These are phyloP conservation scores for Sugiyamaella sp. DNA, from an alignment of 1,139 yeast genomes.

Conservation along the genomic window DNA sequence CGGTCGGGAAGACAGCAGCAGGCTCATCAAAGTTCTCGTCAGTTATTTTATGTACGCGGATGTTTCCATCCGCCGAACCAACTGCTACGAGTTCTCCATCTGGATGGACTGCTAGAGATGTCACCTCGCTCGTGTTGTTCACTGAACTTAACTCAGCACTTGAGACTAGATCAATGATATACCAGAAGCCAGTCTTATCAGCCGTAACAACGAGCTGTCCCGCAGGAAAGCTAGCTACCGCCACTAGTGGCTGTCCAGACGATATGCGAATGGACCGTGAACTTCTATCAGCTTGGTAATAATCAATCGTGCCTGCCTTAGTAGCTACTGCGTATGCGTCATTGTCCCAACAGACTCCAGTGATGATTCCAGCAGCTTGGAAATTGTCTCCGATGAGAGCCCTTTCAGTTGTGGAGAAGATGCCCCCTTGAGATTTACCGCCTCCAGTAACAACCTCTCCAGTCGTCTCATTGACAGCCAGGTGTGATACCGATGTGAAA, in stretches of 20 bases:
- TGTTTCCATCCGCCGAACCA: constrained; percentile 47
- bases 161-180: constrained; percentile 39
- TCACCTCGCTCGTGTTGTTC: constrained; percentile 27
- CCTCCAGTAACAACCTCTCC: constrained; percentile 34
- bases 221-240: constrained; percentile 46
- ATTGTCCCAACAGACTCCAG: constrained; percentile 35
- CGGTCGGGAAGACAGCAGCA: constrained; percentile 46
- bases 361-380: constrained; percentile 34
- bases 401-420: constrained; percentile 27
- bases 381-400: constrained; percentile 17
- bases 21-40: constrained; percentile 40
- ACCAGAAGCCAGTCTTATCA: constrained; percentile 42
- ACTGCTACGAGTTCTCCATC: constrained; percentile 66
- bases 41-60: constrained; percentile 51
- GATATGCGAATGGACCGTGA: constrained; percentile 9
- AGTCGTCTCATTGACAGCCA: constrained; percentile 25
- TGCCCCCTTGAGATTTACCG: constrained; percentile 34
- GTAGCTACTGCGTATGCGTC: constrained; percentile 28
- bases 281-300: constrained; percentile 13
- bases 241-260: constrained; percentile 30
- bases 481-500: constrained; percentile 30
- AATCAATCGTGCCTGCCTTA: constrained; percentile 32
- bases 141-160: constrained; percentile 20
- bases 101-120: constrained; percentile 52
- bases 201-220: constrained; percentile 43